Percentiles rank a stretch among this genome's conserved stretches.
Evolutionary conservation across 805 yeast genomes (phyloP).

Genomic region (Myxozyma nipponensis): DNA sequence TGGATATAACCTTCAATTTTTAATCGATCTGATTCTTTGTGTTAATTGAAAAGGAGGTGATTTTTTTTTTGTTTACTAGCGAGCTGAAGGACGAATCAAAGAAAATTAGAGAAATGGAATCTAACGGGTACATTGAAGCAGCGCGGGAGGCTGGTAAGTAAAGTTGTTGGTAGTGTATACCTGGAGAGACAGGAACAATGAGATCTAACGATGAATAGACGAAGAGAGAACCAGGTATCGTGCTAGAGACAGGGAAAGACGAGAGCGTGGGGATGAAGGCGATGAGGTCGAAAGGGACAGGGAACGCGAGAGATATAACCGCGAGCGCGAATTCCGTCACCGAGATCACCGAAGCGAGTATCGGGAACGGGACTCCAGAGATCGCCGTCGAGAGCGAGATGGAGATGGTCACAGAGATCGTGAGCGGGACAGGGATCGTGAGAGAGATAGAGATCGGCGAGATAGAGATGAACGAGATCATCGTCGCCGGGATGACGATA

Average conservation of each 20-base stretch:
- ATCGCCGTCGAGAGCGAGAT: slow-evolving; percentile 25
- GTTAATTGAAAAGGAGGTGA: too few species aligned
- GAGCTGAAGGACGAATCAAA: too few species aligned
- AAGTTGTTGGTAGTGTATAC: background rate
- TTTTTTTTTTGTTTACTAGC: too few species aligned
- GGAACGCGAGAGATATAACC: too few species aligned
- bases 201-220: slow-evolving; percentile 5
- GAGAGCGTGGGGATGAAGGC: slow-evolving; percentile 27
- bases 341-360: slow-evolving; percentile 4
- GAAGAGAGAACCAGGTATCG: slow-evolving; percentile 28
- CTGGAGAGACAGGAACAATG: background rate
- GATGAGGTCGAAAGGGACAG: too few species aligned
- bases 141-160: slow-evolving; percentile 26
- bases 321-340: too few species aligned
- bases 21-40: too few species aligned
- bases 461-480: slow-evolving; percentile 12
- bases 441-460: slow-evolving; percentile 16
- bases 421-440: slow-evolving; percentile 12
- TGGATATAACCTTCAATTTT: too few species aligned
- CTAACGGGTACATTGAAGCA: slow-evolving; percentile 24
- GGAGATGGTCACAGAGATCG: slow-evolving; percentile 1
- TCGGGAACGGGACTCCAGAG: slow-evolving; percentile 22
- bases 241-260: slow-evolving; percentile 26
- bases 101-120: slow-evolving; percentile 14
- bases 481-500: slow-evolving; percentile 8